These are phyloP conservation scores for Porcisia hertigi DNA, from an alignment of 208 protist genomes.

Conservation along the genomic window DNA sequence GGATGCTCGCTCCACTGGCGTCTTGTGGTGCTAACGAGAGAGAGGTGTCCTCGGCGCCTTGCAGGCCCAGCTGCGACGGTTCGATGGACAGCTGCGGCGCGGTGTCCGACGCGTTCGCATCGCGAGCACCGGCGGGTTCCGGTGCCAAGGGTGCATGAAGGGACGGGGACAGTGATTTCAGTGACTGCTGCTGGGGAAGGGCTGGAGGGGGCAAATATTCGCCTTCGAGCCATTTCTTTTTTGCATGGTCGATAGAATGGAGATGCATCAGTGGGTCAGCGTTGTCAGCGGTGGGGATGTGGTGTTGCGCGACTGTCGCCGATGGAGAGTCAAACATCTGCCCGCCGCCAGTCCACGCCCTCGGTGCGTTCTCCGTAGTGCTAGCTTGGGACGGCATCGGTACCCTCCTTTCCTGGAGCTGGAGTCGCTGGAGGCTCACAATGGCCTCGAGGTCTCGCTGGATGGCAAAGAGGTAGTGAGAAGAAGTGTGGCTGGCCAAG, in stretches of 20 bases:
- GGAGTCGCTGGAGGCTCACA: conserved; percentile 29
- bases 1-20: background rate
- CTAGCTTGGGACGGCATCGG: background rate
- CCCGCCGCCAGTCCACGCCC: background rate
- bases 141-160: background rate
- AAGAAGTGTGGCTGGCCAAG: conserved; percentile 18
- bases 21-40: background rate
- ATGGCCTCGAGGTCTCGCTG: conserved; percentile 31
- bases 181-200: conserved; percentile 6
- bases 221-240: background rate
- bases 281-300: background rate
- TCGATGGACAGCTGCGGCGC: background rate
- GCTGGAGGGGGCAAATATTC: background rate
- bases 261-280: background rate
- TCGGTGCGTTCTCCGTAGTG: background rate
- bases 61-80: background rate
- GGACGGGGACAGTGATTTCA: background rate
- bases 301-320: background rate
- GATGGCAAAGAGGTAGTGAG: conserved; percentile 27
- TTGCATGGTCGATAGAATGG: conserved; percentile 8
- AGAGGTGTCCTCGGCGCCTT: background rate
- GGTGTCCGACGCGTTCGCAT: background rate
- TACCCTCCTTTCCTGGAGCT: conserved; percentile 1
- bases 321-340: background rate
- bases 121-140: background rate